Percentiles rank a stretch among this genome's conserved stretches.
Evolutionary conservation across 1,284 basidiomycete genomes (phyloP).

Genomic region (Sanghuangporus weigelae): DNA sequence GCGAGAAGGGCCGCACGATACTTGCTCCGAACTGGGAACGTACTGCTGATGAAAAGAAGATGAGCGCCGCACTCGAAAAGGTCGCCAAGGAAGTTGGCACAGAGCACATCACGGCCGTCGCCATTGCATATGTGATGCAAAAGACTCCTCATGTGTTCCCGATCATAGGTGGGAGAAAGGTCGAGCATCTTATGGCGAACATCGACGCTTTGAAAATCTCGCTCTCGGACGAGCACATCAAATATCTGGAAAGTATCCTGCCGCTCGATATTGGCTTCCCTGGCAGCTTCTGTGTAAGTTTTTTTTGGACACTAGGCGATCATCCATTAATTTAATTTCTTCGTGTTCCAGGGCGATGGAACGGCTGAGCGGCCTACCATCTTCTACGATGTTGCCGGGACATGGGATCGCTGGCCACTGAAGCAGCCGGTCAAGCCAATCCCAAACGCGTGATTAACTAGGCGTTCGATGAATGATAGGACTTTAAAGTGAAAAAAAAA

Average conservation of each 20-base stretch:
- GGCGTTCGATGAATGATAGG: too few species aligned
- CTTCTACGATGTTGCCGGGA: neutral
- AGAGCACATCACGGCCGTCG: constrained; percentile 17
- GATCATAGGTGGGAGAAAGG: constrained; percentile 25
- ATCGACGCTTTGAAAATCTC: constrained; percentile 24
- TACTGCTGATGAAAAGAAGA: constrained; percentile 25
- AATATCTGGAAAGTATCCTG: constrained; percentile 18
- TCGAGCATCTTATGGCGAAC: constrained; percentile 26
- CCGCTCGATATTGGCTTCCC: constrained; percentile 27
- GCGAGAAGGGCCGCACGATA: constrained; percentile 26
- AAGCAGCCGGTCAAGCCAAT: neutral
- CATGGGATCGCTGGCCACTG: constrained; percentile 1
- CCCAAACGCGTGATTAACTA: neutral
- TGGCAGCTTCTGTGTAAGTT: constrained; percentile 21
- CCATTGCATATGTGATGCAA: constrained; percentile 18
- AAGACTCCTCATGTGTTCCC: constrained; percentile 22
- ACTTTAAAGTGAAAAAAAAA: too few species aligned
- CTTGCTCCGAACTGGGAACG: constrained; percentile 25
- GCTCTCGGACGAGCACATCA: constrained; percentile 23
- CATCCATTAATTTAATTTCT: too few species aligned
- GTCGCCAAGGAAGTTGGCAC: constrained; percentile 30
- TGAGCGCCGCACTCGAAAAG: constrained; percentile 25
- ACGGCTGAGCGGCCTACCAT: neutral
- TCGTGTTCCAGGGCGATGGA: constrained; percentile 5
- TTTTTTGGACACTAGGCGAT: neutral